Evolutionary conservation across 352 stramenopile species (phyloP), one percentile per base, ranked within the genome.

Genomic region (Pythium angustatum): DNA sequence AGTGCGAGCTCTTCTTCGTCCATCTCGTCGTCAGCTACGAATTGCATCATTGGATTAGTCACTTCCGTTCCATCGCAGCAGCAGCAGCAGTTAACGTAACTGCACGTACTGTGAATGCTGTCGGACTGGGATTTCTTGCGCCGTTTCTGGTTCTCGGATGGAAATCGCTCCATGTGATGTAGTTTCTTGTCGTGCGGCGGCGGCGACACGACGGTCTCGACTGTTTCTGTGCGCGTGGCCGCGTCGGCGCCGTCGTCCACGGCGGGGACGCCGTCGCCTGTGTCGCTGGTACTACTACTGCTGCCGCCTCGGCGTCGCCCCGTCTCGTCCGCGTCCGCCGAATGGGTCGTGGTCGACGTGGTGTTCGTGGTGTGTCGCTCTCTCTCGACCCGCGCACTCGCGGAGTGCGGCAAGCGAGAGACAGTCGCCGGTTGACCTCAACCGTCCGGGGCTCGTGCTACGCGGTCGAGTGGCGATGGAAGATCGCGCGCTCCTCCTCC

Each of bases 1-100:
- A 96, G 74, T 69, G 91, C 81, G 31, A 91, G 69, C 43, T 94
- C 81, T 45, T 94, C 84, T n/a, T 94, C 78, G 33, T 94, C 82
- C 80, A 90, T 92, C 47, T 85, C 75, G 54, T 84, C 73, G 51
- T 69, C 62, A 58, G 43, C 57, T 73, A 49, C 11, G n/a, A 27
- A 38, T 47, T 41, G 40, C 33, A 53, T 51, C 44, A 47, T 28
- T 28, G 34, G 45, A 45, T 52, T 34, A 47, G 12, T 8, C 8
- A 47, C 21, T 22, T 21, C 9, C 19, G 9, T 28, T n/a, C n/a
- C n/a, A n/a, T n/a, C n/a, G n/a, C 44, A 14, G 44, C 21, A 17
- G 19, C 14, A 22, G 7, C 21, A 31, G 19, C 8, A 22, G 21
- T 17, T 11, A 22, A 33, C 34, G 33, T 36, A 22, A 30, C 10